Base-by-base conservation (phyloP, 108 stramenopile genomes). In the Skeletonema marinoi region DNA sequence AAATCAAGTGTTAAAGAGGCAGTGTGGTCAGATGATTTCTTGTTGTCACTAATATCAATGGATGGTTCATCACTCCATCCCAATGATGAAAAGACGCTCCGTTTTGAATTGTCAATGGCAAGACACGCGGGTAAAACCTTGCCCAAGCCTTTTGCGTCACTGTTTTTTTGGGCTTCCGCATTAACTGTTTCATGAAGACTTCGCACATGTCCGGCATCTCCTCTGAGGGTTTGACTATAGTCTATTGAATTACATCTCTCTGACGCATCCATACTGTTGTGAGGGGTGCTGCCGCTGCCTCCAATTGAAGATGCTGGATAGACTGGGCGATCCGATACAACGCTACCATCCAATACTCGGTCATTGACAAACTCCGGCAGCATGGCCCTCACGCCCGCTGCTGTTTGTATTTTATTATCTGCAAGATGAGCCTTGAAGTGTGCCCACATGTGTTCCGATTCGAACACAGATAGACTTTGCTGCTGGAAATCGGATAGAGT, bases 401-500 rank as follows among this genome's bases (percentile, higher is more conserved):
- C 7, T 56, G 54, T 56, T 3, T 64, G 63, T 10, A 44, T 64
- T 7, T 51, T 64, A 8, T 19, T 64, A 9, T 64, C 32, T 9
- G 41, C 17, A 9, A 64, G 63, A 41, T 64, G 16, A 51, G 48
- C 63, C 19, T 51, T 64, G 10, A 51, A 64, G 42, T 51, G 63
- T 44, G 63, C 63, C 48, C 48, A 44, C 63, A 51, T 64, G 13
- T 64, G 48, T 56, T 29, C 21, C 54, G 54, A 56, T 25, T 56
- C 54, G 25, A 56, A 56, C 54, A 56, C 54, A 56, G 54, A 56
- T 25, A 56, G 54, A 56, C 54, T 56, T 56, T 56, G 54, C 54
- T 56, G 54, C 54, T 56, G 54, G 9, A 56, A 56, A 0, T 25
- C 54, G 1, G 54, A 56, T 10, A 56, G 25, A n/a, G 54, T 0